These are phyloP conservation scores for Pezicula radicicola DNA, from an alignment of 2,329 filamentous ascomycete genomes.

Conservation along the genomic window DNA sequence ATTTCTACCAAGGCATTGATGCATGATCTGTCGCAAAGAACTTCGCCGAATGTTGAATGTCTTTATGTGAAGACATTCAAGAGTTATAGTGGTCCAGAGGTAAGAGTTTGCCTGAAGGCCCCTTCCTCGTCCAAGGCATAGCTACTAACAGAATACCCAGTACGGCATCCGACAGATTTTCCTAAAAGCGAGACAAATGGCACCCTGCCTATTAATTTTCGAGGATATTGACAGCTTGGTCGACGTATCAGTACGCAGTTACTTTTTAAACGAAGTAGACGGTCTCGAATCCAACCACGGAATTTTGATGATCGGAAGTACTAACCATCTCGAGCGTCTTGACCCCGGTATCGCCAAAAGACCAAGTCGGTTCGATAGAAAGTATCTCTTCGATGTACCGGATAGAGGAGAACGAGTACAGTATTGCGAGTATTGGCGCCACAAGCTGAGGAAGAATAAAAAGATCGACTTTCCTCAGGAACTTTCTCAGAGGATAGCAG, in stretches of 20 bases:
- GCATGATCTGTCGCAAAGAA: slow-evolving; percentile 55
- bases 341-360: slow-evolving; percentile 66
- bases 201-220: slow-evolving; percentile 69
- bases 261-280: slow-evolving; percentile 73
- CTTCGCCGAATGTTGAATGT: slow-evolving; percentile 49
- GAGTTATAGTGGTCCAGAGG: slow-evolving; percentile 52
- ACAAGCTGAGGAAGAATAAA: slow-evolving; percentile 51
- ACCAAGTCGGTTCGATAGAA: slow-evolving; percentile 64
- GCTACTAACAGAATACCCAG: slow-evolving; percentile 20
- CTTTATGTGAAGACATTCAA: slow-evolving; percentile 56
- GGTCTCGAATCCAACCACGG: slow-evolving; percentile 68
- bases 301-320: slow-evolving; percentile 66
- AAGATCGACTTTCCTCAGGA: slow-evolving; percentile 58
- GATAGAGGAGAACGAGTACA: slow-evolving; percentile 48
- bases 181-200: slow-evolving; percentile 54
- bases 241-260: slow-evolving; percentile 55
- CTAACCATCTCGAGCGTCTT: slow-evolving; percentile 62
- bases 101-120: not conserved
- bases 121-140: not conserved
- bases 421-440: slow-evolving; percentile 63
- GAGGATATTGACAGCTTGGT: slow-evolving; percentile 71
- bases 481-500: slow-evolving; percentile 56
- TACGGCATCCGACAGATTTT: slow-evolving; percentile 50
- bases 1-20: slow-evolving; percentile 70
- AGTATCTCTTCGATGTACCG: slow-evolving; percentile 62